Base-by-base conservation (phyloP, 1,284 basidiomycete genomes). In the Leucoagaricus sp. region DNA sequence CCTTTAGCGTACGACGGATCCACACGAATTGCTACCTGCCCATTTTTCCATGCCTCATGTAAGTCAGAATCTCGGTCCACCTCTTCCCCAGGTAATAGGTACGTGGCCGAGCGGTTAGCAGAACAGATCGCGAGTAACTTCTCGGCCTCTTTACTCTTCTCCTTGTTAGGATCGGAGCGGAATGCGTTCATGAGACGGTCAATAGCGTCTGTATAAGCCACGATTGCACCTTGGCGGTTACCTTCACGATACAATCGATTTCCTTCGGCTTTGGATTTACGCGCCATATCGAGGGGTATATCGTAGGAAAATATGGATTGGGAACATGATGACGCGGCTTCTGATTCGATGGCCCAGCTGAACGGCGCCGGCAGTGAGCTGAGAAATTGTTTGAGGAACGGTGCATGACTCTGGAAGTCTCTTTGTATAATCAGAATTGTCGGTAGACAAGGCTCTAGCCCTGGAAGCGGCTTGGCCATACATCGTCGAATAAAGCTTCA, bases 281-380 rank as follows among this genome's bases (percentile, higher is more conserved):
- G 63, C 1, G 68, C 72, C 17, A 61, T 53, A 7, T 58, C 54
- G 28, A 71, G 57, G 55, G 69, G 61, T 4, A 73, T 66, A 7
- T 71, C 69, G 10, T 68, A 65, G 9, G 63, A 64, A 10, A 75
- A 64, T 10, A 63, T 60, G 5, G 41, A 49, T 9, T 25, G 45
- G 38, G 49, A 48, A n/a, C 12, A 26, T 13, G 17, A 17, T 19
- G 31, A 28, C 23, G 55, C 50, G 6, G 48, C 50, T 36, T 56
- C 51, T 3, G 71, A 73, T 60, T 75, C 74, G 3, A 75, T 42
- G 1, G 69, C 60, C 74, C 74, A 75, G 26, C 63, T 63, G 58
- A 75, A 74, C 13, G 69, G 68, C 0, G 62, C 45, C 1, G 73
- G 72, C 15, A 75, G 67, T 0, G 72, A 69, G 56, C 75, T 67